These are phyloP conservation scores for Sphagnum fallax DNA, from an alignment of 228 moss, liverwort and hornwort genomes.

Conservation along the genomic window DNA sequence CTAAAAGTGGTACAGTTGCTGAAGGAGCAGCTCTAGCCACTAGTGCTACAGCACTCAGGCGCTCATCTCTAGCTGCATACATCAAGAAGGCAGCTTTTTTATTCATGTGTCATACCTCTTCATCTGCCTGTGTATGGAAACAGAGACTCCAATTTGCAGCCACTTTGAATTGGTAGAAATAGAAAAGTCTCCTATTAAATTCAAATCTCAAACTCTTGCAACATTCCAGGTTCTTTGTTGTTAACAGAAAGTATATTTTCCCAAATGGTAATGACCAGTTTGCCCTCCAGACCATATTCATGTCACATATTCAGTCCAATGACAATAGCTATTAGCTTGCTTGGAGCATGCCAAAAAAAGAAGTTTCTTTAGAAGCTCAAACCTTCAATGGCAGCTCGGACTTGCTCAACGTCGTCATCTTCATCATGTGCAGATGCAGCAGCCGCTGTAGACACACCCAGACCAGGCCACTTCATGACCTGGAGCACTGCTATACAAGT, in stretches of 20 bases:
- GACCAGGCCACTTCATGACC: background rate
- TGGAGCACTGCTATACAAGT: background rate
- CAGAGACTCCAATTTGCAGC: too few species aligned
- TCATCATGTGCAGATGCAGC: constrained; percentile 92
- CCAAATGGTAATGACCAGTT: too few species aligned
- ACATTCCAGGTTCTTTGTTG: too few species aligned
- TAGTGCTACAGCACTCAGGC: constrained; percentile 83
- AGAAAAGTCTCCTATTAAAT: too few species aligned
- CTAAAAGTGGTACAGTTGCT: constrained; percentile 76
- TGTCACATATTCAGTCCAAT: too few species aligned
- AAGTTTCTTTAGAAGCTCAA: background rate
- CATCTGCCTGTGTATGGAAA: background rate
- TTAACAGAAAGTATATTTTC: too few species aligned
- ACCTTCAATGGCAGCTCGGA: constrained; percentile 96
- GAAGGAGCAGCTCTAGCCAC: constrained; percentile 94
- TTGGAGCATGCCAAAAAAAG: too few species aligned
- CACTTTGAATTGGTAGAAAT: too few species aligned
- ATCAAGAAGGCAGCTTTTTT: background rate
- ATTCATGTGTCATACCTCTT: background rate
- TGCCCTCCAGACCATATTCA: too few species aligned
- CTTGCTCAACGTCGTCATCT: constrained; percentile 69
- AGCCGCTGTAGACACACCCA: constrained; percentile 48
- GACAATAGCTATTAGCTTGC: too few species aligned
- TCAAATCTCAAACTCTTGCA: too few species aligned
- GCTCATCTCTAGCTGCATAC: constrained; percentile 90